These are phyloP conservation scores for Lecanicillium sp. DNA, from an alignment of 2,329 filamentous ascomycete species.

Conservation along the genomic window DNA sequence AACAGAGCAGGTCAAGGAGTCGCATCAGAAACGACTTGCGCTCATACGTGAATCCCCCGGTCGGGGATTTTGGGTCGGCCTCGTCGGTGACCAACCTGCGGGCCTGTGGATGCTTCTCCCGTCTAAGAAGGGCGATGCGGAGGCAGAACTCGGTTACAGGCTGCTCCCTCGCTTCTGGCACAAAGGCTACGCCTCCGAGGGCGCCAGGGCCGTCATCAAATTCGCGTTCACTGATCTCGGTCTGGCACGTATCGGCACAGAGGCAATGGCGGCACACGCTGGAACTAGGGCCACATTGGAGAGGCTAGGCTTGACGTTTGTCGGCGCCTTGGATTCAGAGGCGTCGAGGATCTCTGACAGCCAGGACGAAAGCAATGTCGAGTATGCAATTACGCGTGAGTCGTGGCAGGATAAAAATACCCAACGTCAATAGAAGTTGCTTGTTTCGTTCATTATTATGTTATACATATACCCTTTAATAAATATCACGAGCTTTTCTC, in stretches of 20 bases:
- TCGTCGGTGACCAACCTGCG: background rate
- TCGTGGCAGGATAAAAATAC: background rate
- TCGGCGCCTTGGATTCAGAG: background rate
- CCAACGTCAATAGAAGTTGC: too few species aligned
- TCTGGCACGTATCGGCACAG: background rate
- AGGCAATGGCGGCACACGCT: background rate
- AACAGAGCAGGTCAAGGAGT: background rate
- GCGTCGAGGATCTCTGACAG: background rate
- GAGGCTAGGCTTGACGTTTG: conserved; percentile 1
- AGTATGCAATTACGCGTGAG: background rate
- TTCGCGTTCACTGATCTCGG: background rate
- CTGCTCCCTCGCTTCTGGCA: background rate
- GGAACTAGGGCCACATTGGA: background rate
- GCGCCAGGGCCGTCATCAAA: background rate
- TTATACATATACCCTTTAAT: too few species aligned
- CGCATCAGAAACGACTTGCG: background rate
- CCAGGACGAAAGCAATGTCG: background rate
- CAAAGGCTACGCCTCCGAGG: conserved; percentile 1
- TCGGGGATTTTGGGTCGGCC: background rate
- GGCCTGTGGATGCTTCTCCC: conserved; percentile 1
- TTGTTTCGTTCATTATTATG: too few species aligned
- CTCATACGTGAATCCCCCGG: background rate
- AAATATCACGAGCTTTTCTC: too few species aligned
- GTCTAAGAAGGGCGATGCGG: background rate
- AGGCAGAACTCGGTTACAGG: conserved; percentile 2